A percentile compares a stretch with the other conserved stretches of the same genome.
Conservation (phyloP, 805 yeast genomes). For the Kodamaea restingae region DNA sequence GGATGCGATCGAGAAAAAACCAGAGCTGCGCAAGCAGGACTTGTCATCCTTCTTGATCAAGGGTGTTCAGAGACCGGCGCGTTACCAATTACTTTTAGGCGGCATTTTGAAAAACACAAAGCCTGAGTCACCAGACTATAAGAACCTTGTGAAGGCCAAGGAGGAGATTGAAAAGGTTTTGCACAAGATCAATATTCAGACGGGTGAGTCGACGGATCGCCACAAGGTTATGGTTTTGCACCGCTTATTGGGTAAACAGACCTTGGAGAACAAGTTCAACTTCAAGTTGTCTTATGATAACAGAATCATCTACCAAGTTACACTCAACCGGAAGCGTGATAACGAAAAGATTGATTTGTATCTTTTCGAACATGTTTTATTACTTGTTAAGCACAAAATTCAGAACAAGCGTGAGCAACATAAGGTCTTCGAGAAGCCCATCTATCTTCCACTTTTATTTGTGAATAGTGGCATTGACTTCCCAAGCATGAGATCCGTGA, state of each 20-base stretch:
- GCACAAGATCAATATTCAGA: constrained; percentile 74
- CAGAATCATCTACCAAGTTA: constrained; percentile 76
- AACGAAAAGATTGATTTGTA: constrained; percentile 83
- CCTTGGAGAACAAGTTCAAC: constrained; percentile 80
- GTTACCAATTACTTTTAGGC: constrained; percentile 80
- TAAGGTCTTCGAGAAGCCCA: constrained; percentile 86
- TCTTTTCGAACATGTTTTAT: constrained; percentile 79
- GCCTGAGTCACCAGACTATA: constrained; percentile 69
- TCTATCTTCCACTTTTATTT: constrained; percentile 72
- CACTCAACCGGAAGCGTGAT: constrained; percentile 62
- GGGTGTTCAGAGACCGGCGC: constrained; percentile 93
- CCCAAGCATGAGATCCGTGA: constrained; percentile 51
- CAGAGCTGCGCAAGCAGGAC: constrained; percentile 85
- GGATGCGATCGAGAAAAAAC: constrained; percentile 81
- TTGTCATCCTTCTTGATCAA: constrained; percentile 89
- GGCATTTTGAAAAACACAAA: constrained; percentile 81
- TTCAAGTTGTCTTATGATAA: constrained; percentile 79
- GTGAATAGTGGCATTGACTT: constrained; percentile 75
- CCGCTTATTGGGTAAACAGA: constrained; percentile 57
- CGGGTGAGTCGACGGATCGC: constrained; percentile 92
- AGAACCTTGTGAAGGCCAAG: constrained; percentile 65
- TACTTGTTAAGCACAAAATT: constrained; percentile 80
- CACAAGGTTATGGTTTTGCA: constrained; percentile 79
- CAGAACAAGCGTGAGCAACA: constrained; percentile 88
- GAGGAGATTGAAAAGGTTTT: constrained; percentile 72